phyloP scores from a whole-genome alignment of 345 rosid species.

The Lumnitzera littorea region DNA sequence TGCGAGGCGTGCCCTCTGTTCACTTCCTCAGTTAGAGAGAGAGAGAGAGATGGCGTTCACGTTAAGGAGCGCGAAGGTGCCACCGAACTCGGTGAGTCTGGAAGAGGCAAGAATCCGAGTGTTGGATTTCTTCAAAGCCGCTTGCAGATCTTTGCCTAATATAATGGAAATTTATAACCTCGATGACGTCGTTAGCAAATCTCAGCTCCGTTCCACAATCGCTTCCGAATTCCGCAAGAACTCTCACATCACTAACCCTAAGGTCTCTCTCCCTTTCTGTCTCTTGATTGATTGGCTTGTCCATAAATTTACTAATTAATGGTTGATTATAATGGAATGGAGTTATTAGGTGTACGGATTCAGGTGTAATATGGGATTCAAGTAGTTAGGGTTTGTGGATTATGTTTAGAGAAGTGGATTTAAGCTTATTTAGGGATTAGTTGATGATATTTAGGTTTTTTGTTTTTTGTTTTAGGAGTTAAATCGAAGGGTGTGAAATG shows the following conservation, averaged over 20 bases:
- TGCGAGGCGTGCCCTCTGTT: no score
- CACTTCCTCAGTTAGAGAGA: not conserved
- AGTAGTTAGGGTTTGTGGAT: no score
- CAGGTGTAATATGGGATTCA: no score
- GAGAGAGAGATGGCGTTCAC: conserved; percentile 42
- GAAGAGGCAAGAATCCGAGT: conserved; percentile 76
- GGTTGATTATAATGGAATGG: no score
- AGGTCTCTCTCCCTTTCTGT: conserved; percentile 37
- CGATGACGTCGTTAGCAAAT: conserved; percentile 59
- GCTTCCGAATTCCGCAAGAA: conserved; percentile 83
- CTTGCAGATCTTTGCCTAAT: conserved; percentile 77
- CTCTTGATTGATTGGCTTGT: not conserved
- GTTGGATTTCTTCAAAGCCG: conserved; percentile 68
- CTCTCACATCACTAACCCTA: conserved; percentile 64
- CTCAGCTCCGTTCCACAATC: conserved; percentile 82
- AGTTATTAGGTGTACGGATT: not conserved
- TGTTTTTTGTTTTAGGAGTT: no score
- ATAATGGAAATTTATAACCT: conserved; percentile 88
- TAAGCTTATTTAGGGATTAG: not conserved
- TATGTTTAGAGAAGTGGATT: not conserved
- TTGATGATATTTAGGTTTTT: no score
- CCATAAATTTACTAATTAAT: not conserved
- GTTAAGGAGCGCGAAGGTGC: conserved; percentile 60
- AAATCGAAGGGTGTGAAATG: no score
- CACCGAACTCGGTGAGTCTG: conserved; percentile 74